These are phyloP conservation scores for Cercospora citrullina DNA, from an alignment of 2,329 filamentous ascomycete genomes.

Conservation along the genomic window DNA sequence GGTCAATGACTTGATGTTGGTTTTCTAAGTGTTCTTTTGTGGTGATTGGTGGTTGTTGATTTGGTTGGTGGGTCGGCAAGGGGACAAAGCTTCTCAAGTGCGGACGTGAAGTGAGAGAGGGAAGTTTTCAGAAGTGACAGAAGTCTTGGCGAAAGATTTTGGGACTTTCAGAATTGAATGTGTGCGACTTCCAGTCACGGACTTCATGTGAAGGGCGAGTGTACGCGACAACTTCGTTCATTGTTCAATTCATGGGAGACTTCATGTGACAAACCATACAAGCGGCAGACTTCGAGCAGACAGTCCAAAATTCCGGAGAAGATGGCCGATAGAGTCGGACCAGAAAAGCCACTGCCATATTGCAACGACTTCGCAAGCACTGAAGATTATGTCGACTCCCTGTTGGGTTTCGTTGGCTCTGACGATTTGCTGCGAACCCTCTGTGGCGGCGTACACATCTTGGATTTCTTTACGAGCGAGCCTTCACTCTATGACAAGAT, in stretches of 20 bases:
- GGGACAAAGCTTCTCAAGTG: neutral
- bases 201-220: neutral
- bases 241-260: neutral
- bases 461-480: constrained; percentile 89
- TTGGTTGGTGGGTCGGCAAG: neutral
- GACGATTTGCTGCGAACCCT: constrained; percentile 79
- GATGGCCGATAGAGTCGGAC: constrained; percentile 42
- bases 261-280: neutral
- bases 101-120: neutral
- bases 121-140: constrained; percentile 3
- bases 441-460: constrained; percentile 95
- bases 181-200: neutral
- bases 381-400: constrained; percentile 75
- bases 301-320: neutral
- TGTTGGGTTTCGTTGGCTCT: constrained; percentile 73
- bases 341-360: constrained; percentile 63
- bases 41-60: neutral
- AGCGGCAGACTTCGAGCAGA: neutral
- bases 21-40: neutral
- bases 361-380: constrained; percentile 63
- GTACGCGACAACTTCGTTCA: neutral
- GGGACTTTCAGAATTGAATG: neutral
- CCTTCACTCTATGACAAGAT: constrained; percentile 79
- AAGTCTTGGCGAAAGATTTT: neutral
- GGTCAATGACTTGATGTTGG: neutral